phyloP scores from a whole-genome alignment of 2,329 filamentous ascomycete genomes.

The Claviceps maximensis region DNA sequence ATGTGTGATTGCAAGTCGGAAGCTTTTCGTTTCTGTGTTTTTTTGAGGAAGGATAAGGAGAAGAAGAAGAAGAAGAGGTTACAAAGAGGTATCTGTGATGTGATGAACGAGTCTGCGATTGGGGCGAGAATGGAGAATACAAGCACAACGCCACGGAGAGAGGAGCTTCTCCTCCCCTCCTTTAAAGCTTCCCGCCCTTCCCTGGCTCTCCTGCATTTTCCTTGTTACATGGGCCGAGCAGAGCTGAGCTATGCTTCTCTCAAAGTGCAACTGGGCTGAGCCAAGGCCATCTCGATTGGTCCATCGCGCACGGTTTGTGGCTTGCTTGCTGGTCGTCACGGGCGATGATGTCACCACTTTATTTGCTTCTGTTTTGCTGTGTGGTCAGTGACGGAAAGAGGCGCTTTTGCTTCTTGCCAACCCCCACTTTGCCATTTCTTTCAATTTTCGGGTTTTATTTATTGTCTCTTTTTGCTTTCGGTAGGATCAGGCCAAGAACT shows the following conservation, averaged over 20 bases:
- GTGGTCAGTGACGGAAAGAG: background rate
- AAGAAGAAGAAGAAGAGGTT: background rate
- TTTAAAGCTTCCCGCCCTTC: slow-evolving; percentile 1
- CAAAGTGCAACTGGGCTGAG: background rate
- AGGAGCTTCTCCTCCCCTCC: slow-evolving; percentile 1
- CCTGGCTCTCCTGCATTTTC: background rate
- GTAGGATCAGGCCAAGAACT: no score
- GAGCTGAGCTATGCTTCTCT: background rate
- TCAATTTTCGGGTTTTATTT: no score
- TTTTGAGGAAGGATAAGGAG: background rate
- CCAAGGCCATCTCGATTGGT: slow-evolving; percentile 12
- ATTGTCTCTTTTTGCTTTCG: no score
- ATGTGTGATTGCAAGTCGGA: background rate
- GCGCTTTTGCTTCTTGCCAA: background rate
- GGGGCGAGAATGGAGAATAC: background rate
- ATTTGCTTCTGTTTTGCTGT: background rate
- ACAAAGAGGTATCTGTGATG: background rate
- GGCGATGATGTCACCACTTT: slow-evolving; percentile 22
- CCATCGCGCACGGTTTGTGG: slow-evolving; percentile 4
- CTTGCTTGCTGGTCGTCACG: slow-evolving; percentile 7
- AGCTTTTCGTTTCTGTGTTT: background rate
- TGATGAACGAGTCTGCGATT: background rate
- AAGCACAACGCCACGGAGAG: background rate
- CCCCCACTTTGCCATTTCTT: background rate
- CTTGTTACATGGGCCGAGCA: background rate